These are phyloP conservation scores for Talaromyces pinophilus DNA, from an alignment of 2,329 filamentous ascomycete species.

Conservation along the genomic window DNA sequence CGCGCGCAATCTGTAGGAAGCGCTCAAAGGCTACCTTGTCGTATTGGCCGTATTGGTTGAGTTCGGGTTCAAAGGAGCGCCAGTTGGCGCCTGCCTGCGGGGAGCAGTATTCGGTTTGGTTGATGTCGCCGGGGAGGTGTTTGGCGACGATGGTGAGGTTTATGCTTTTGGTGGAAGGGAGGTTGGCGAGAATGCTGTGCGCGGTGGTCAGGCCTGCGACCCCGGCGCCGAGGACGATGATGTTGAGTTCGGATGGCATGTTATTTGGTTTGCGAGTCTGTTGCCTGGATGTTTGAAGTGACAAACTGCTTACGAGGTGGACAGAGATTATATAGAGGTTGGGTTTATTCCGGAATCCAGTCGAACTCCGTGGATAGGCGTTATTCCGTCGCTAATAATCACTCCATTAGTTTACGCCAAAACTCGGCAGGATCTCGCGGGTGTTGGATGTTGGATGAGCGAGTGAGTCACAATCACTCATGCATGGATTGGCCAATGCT, in stretches of 20 bases:
- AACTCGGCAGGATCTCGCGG: background rate
- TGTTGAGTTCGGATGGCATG: slow-evolving; percentile 11
- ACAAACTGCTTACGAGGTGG: background rate
- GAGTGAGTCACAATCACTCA: background rate
- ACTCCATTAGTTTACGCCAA: background rate
- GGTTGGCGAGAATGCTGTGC: slow-evolving; percentile 59
- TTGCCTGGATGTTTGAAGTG: background rate
- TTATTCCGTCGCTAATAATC: background rate
- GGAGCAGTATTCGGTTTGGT: slow-evolving; percentile 22
- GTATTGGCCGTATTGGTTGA: slow-evolving; percentile 14
- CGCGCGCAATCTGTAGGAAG: slow-evolving; percentile 16
- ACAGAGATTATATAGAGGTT: background rate
- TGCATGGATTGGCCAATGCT: background rate
- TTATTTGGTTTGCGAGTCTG: background rate
- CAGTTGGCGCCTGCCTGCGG: slow-evolving; percentile 23
- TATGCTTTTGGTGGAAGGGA: background rate
- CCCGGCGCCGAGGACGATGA: slow-evolving; percentile 53
- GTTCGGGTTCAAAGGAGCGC: slow-evolving; percentile 19
- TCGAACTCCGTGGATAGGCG: background rate
- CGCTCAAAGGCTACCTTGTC: slow-evolving; percentile 22
- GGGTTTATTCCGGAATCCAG: background rate
- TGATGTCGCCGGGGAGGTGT: slow-evolving; percentile 21
- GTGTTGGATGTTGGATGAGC: no score
- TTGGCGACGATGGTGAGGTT: slow-evolving; percentile 23
- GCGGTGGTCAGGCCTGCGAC: slow-evolving; percentile 76